Evolutionary conservation across 495 filamentous ascomycete species (phyloP), one percentile per base, ranked within the genome.

Genomic region (Cudoniella acicularis): DNA sequence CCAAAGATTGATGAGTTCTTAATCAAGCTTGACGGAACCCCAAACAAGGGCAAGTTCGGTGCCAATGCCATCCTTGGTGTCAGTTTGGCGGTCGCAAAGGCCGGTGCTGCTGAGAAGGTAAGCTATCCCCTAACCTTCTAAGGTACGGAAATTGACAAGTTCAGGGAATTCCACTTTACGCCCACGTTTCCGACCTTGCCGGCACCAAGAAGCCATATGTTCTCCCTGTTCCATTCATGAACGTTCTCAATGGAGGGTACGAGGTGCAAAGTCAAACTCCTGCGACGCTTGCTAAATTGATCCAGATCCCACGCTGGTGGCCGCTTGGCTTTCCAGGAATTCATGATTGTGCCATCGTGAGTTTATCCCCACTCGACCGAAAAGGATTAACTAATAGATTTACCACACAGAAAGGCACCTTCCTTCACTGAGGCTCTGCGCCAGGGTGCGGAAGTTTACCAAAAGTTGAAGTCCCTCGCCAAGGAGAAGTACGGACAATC

Each of bases 401-500:
- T 45, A 8, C 9, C 20, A 23, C 18, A 13, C 47, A 68, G 66
- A 40, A 62, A 69, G 52, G 93, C 93, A 64, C 85, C 89, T 57
- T 83, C 89, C 57, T 98, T 98, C 84, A 85, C 86, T 66, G 93
- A 98, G 84, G 93, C 86, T 72, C 86, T 98, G 81, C 91, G 93
- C 72, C 89, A 94, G 78, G 93, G 93, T 66, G 78, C 91, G 66
- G 93, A 98, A 78, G 91, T 96, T 70, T 99, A 99, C 87, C 92
- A 96, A 75, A 88, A 91, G 79, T 88, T 99, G 69, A 99, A 99
- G 88, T 60, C 81, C 70, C 85, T 98, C 47, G 94, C 95, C 69
- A 99, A 98, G 90, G 95, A 98, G 89, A 94, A 87, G 83, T 99
- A 99, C 77, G 95, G 95, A 67, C 93, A 96, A 74, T 97, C 95